Base-by-base conservation (phyloP, 257 asterid species). In the Perilla frutescens region DNA sequence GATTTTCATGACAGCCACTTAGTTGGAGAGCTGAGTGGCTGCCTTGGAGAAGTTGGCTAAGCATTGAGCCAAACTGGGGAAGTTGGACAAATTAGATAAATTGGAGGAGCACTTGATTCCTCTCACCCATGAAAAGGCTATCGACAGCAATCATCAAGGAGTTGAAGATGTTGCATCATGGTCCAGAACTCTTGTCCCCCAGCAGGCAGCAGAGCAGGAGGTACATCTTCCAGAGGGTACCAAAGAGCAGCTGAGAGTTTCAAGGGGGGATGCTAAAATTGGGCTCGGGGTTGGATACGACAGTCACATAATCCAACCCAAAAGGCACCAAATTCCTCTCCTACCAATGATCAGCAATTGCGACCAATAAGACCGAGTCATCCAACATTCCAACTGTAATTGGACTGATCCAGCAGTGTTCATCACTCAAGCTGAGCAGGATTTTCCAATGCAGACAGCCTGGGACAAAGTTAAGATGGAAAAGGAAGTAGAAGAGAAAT, bases 371-470 rank as follows among this genome's bases (percentile, higher is more conserved):
- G 12, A 37, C 20, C 14, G 39, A 43, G 9, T 8, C 49, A 41
- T 41, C 20, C 20, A n/a, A n/a, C n/a, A n/a, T n/a, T n/a, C n/a
- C n/a, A 20, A 44, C 20, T 20, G 14, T 15, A 20, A 41, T 15
- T 3, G 6, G 53, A 20, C 10, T 63, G 54, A 43, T 43, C 13
- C 39, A 63, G 53, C 20, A 43, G 32, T 8, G 15, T 43, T 15
- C 68, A 62, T 5, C 53, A 62, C 50, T 62, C 54, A 43, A 62
- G 53, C 15, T 8, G 53, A 43, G 39, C 37, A 44, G 43, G 8
- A 41, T 43, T 62, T 26, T 43, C 53, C 31, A 29, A 62, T 13
- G 39, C 39, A 43, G 68, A 41, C 31, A 43, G 53, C 68, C 14
- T 4, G 53, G 11, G 32, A 41, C 20, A 41, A 41, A 43, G 69